These are phyloP conservation scores for Xylariaceae sp. DNA, from an alignment of 2,329 filamentous ascomycete genomes.

Conservation along the genomic window DNA sequence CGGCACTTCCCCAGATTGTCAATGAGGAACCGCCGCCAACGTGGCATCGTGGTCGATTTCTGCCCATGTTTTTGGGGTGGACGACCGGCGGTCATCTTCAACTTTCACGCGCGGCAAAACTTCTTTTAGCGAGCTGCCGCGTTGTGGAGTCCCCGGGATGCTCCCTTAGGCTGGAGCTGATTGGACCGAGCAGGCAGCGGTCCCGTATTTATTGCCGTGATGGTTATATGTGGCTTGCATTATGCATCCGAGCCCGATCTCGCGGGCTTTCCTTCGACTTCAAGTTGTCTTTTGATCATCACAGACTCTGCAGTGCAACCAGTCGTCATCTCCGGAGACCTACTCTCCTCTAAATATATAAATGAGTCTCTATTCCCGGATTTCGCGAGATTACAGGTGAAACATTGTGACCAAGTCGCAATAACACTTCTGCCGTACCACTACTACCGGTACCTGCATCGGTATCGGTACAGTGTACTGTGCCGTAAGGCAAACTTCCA, in stretches of 20 bases:
- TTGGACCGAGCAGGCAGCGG: conserved; percentile 6
- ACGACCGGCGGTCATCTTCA: not conserved
- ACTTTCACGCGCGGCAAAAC: not conserved
- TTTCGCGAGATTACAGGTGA: too few species aligned
- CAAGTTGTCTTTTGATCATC: too few species aligned
- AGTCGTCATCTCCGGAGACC: too few species aligned
- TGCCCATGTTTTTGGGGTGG: not conserved
- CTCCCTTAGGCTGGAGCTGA: not conserved
- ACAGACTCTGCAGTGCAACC: too few species aligned
- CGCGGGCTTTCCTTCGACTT: not conserved
- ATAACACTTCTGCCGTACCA: too few species aligned
- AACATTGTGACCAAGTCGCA: too few species aligned
- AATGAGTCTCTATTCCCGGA: too few species aligned
- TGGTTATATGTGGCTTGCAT: conserved; percentile 18
- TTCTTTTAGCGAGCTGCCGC: too few species aligned
- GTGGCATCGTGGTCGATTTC: not conserved
- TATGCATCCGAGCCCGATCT: conserved; percentile 10
- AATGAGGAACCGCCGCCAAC: not conserved
- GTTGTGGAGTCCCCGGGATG: not conserved
- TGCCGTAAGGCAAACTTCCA: too few species aligned
- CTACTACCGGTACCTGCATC: too few species aligned
- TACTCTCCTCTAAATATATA: too few species aligned
- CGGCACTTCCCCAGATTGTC: not conserved
- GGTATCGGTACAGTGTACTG: too few species aligned
- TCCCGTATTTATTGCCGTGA: conserved; percentile 13